Evolutionary conservation across 2,329 filamentous ascomycete genomes (phyloP).

Genomic region (Xylaria sp.): DNA sequence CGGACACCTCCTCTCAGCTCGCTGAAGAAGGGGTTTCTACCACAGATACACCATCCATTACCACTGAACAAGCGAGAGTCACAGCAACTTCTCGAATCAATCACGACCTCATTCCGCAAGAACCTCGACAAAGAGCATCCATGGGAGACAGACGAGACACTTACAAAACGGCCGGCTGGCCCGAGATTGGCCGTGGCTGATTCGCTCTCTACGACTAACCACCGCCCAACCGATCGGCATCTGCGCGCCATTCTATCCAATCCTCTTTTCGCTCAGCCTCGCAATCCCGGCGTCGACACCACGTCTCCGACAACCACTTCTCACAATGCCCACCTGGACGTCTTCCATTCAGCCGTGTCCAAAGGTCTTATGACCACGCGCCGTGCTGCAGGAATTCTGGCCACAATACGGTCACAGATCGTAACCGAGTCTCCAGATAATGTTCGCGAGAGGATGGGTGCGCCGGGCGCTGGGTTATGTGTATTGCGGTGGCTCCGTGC

Average conservation of each 20-base stretch:
- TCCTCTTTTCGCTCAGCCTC: slow-evolving; percentile 55
- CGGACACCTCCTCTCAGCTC: slow-evolving; percentile 46
- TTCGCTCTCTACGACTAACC: slow-evolving; percentile 23
- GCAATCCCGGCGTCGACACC: slow-evolving; percentile 11
- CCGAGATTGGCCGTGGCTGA: not conserved
- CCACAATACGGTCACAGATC: slow-evolving; percentile 53
- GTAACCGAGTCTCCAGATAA: slow-evolving; percentile 42
- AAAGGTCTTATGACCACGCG: slow-evolving; percentile 61
- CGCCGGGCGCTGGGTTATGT: slow-evolving; percentile 52
- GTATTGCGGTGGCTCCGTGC: slow-evolving; percentile 61
- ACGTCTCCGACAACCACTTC: slow-evolving; percentile 29
- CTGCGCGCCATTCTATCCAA: slow-evolving; percentile 63
- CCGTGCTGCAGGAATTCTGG: slow-evolving; percentile 60
- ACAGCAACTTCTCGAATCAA: slow-evolving; percentile 59
- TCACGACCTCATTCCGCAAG: slow-evolving; percentile 63
- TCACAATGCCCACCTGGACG: slow-evolving; percentile 56
- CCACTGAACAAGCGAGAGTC: slow-evolving; percentile 57
- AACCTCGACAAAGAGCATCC: slow-evolving; percentile 65
- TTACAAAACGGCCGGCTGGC: slow-evolving; percentile 8
- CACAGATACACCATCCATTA: slow-evolving; percentile 57
- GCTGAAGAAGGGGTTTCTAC: slow-evolving; percentile 48
- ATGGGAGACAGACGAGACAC: slow-evolving; percentile 42
- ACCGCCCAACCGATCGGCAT: slow-evolving; percentile 55
- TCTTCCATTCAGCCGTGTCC: slow-evolving; percentile 62
- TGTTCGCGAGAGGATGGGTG: slow-evolving; percentile 44